phyloP scores from a whole-genome alignment of 768 basidiomycete genomes.

The Trichaptum fuscoviolaceum region DNA sequence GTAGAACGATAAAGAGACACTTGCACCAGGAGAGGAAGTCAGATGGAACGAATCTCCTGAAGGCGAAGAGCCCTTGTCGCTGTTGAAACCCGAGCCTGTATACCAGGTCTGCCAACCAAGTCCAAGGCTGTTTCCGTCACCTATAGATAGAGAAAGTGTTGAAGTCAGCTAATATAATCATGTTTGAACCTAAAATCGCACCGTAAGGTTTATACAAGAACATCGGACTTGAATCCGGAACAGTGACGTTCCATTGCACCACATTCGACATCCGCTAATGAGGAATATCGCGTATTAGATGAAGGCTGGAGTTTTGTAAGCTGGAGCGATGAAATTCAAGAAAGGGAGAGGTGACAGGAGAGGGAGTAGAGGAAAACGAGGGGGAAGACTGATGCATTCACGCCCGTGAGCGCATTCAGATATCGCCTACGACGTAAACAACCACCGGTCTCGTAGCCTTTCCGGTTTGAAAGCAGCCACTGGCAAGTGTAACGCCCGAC shows the following conservation, averaged over 20 bases:
- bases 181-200: not conserved
- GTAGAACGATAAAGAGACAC: conserved; percentile 22
- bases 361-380: too few species aligned
- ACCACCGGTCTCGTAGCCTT: too few species aligned
- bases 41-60: conserved; percentile 3
- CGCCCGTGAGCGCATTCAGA: too few species aligned
- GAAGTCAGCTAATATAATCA: not conserved
- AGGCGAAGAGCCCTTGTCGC: not conserved
- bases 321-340: too few species aligned
- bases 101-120: conserved; percentile 16
- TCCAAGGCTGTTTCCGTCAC: conserved; percentile 10
- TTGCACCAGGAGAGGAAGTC: conserved; percentile 21
- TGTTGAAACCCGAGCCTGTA: conserved; percentile 11
- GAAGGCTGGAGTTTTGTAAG: too few species aligned
- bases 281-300: not conserved
- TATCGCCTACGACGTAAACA: too few species aligned
- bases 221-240: conserved; percentile 19
- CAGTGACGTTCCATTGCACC: conserved; percentile 15
- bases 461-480: too few species aligned
- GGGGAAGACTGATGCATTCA: too few species aligned
- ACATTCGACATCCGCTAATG: not conserved
- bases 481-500: too few species aligned
- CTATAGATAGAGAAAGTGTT: not conserved
- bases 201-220: conserved; percentile 18
- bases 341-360: too few species aligned